Evolutionary conservation across 805 yeast genomes (phyloP).

Genomic region (Spathaspora passalidarum): DNA sequence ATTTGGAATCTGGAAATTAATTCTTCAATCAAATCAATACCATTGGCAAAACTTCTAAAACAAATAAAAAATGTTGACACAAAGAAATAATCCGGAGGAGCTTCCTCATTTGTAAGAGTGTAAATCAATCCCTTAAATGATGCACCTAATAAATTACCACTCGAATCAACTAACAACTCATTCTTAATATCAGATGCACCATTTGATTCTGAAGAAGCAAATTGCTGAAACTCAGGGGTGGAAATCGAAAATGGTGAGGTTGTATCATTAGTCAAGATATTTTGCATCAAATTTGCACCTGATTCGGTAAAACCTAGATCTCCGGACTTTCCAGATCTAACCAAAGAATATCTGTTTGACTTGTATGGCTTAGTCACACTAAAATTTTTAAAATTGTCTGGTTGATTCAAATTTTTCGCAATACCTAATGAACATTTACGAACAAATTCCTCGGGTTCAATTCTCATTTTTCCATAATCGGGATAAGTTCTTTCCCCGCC

Average conservation of each 20-base stretch:
- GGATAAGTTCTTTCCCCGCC: conserved; percentile 58
- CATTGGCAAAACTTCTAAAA: conserved; percentile 67
- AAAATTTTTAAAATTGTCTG: conserved; percentile 7
- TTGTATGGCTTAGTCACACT: conserved; percentile 12
- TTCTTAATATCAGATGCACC: conserved; percentile 21
- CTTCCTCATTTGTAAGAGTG: conserved; percentile 62
- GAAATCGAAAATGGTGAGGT: conserved; percentile 30
- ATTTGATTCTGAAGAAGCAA: conserved; percentile 16
- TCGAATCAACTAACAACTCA: conserved; percentile 52
- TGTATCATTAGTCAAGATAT: conserved; percentile 24
- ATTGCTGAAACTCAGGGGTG: conserved; percentile 35
- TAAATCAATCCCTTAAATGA: conserved; percentile 67
- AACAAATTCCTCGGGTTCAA: conserved; percentile 60
- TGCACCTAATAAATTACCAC: conserved; percentile 60
- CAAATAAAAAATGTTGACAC: conserved; percentile 74
- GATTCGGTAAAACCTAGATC: conserved; percentile 45
- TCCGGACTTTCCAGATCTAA: conserved; percentile 47
- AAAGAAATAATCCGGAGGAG: conserved; percentile 65
- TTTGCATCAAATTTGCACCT: conserved; percentile 45
- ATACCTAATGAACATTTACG: conserved; percentile 60
- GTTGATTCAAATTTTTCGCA: conserved; percentile 35
- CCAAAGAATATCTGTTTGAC: conserved; percentile 47
- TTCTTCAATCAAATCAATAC: conserved; percentile 65
- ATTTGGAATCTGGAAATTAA: conserved; percentile 65
- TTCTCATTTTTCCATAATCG: conserved; percentile 54